These are phyloP conservation scores for Candida smagusa DNA, from an alignment of 1,139 yeast species.

Conservation along the genomic window DNA sequence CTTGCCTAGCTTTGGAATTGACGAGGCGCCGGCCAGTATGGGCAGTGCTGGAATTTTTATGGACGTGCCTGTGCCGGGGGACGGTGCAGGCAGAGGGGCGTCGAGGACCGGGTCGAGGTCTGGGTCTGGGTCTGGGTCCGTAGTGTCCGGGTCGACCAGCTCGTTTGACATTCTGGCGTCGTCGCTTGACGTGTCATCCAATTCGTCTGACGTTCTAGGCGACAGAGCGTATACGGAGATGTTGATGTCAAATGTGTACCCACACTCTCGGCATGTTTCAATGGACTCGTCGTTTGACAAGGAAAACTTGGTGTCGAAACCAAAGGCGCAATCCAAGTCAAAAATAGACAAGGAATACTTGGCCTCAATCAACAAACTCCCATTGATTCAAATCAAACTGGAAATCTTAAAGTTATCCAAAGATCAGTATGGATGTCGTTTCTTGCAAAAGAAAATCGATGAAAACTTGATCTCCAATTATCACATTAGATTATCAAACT, in stretches of 20 bases:
- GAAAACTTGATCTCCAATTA: slow-evolving; percentile 32
- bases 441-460: slow-evolving; percentile 45
- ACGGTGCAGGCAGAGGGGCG: background rate
- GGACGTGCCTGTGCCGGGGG: slow-evolving; percentile 4
- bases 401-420: slow-evolving; percentile 40
- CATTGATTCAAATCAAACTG: slow-evolving; percentile 31
- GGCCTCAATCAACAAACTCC: slow-evolving; percentile 34
- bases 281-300: slow-evolving; percentile 8
- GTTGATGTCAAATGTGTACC: background rate
- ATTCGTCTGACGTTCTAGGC: slow-evolving; percentile 1
- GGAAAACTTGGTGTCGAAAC: slow-evolving; percentile 4
- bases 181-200: no score
- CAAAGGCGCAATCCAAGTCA: slow-evolving; percentile 1
- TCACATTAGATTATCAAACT: slow-evolving; percentile 32
- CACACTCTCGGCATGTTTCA: slow-evolving; percentile 6
- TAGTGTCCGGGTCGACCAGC: background rate
- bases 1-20: slow-evolving; percentile 29
- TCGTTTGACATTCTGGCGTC: background rate
- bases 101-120: no score
- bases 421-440: slow-evolving; percentile 49
- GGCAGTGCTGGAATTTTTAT: slow-evolving; percentile 2
- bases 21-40: slow-evolving; percentile 5
- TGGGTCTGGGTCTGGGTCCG: no score
- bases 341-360: slow-evolving; percentile 45
- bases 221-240: background rate